Evolutionary conservation across 257 asterid genomes (phyloP), one percentile per base, ranked within the genome.

Genomic region (Solanum chiquidenum): DNA sequence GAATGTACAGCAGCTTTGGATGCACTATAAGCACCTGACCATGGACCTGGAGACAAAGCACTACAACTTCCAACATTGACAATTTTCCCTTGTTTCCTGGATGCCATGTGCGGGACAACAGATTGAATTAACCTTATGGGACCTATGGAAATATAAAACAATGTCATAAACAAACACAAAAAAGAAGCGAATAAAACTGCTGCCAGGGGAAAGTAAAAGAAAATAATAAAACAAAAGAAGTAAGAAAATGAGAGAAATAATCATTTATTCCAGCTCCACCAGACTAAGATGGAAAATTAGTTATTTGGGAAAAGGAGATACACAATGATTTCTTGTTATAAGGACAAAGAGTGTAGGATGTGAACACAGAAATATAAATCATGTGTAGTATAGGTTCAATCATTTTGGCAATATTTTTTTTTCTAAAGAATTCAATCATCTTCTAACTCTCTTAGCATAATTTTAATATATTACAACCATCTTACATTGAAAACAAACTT

Each of bases 1-100:
- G 98, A 91, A 88, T 97, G 99, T 20, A 97, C 12, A 87, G 98
- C 98, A 85, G 99, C 96, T 97, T 97, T 97, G 49, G 99, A 90
- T 60, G 99, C 93, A 66, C 95, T 92, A 89, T 97, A 97, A 76
- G 91, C 88, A 79, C 99, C 98, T 25, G 90, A 93, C 99, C 99
- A 97, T 18, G 98, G 98, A 71, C 91, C 42, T 9, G 98, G 98
- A 73, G 94, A 95, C 89, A 94, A 88, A 31, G 87, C 99, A 5
- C 94, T 92, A 88, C 93, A 94, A 87, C 99, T 97, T 88, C 98
- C 99, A 20, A 97, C 79, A 86, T 95, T 97, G 25, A 95, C 98
- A 38, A 97, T 97, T 90, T 92, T 97, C 35, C 98, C 99, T 89
- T 93, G 93, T 93, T 93, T 95, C 92, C 98, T 93, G 33, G 94